These are phyloP conservation scores for Magnolia officinalis DNA, from an alignment of 164 flowering plant species.

Conservation along the genomic window DNA sequence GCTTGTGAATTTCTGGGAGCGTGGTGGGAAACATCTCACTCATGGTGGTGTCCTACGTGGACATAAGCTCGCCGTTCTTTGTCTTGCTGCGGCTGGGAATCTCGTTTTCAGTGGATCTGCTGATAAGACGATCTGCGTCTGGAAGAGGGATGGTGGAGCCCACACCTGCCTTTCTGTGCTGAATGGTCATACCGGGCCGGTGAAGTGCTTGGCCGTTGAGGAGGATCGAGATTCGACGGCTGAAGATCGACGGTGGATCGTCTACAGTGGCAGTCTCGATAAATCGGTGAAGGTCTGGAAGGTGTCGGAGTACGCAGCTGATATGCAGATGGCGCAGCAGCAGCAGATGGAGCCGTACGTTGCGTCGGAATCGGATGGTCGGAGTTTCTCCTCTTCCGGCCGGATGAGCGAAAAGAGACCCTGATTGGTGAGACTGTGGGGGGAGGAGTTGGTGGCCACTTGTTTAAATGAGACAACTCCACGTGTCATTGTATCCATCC, in stretches of 20 bases:
- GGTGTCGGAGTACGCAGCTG: conserved; percentile 47
- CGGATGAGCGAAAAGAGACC: background rate
- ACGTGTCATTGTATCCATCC: background rate
- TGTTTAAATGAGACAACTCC: background rate
- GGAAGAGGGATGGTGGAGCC: conserved; percentile 50
- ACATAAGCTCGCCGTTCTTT: conserved; percentile 75
- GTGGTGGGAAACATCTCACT: conserved; percentile 38
- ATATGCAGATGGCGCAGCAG: conserved; percentile 13
- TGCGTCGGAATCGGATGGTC: background rate
- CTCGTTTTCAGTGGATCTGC: conserved; percentile 76
- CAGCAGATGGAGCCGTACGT: background rate
- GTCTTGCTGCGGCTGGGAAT: conserved; percentile 58
- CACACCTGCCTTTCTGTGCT: conserved; percentile 70
- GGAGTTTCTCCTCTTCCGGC: conserved; percentile 4
- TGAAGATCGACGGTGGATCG: conserved; percentile 40
- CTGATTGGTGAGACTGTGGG: background rate
- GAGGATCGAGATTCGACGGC: conserved; percentile 33
- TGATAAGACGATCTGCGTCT: conserved; percentile 79
- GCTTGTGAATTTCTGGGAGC: conserved; percentile 70
- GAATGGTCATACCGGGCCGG: conserved; percentile 81
- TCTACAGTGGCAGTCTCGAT: conserved; percentile 83
- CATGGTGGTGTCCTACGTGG: conserved; percentile 75
- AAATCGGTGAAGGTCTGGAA: conserved; percentile 86
- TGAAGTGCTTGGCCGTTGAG: conserved; percentile 69
- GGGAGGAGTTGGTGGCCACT: too few species aligned